Evolutionary conservation across 2,329 filamentous ascomycete species (phyloP), one percentile per base, ranked within the genome.

Genomic region (Beauveria asiatica): DNA sequence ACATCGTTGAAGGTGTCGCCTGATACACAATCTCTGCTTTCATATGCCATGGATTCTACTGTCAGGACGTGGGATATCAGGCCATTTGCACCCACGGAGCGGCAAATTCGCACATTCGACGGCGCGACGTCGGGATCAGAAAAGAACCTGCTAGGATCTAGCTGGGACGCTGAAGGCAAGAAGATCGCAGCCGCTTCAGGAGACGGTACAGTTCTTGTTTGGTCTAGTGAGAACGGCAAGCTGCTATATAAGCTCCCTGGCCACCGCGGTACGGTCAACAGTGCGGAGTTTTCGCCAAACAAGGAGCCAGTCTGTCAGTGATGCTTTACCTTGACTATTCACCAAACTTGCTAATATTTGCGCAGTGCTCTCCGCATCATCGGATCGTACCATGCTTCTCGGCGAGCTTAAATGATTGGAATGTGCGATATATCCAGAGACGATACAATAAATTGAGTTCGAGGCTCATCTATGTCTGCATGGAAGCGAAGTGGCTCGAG

Each of bases 61-160:
- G 94, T 92, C 42, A 84, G 90, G 68, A 97, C 92, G 19, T 99
- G 94, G 94, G 93, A 99, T 71, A 89, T 99, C 57, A 83, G 93
- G 66, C 93, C 94, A 0, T 99, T 97, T 75, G 93, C 94, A 7
- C 91, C 94, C 0, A 85, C 88, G 0, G 89, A 97, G 71, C 82
- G 94, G 65, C 86, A 90, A 62, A 84, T 97, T 62, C 84, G 85
- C 69, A 96, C 90, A 0, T 96, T 94, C 71, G 93, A 97, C 67
- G 94, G 94, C n/a, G 93, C 93, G 0, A 87, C 89, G 11, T 81
- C 85, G 41, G 92, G 92, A 0, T 74, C 96, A 57, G 94, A 99
- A 74, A 94, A 94, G 80, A 97, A 97, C 67, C 77, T 99, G 16
- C 84, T 96, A 62, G 84, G 88, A 59, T 92, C 91, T 17, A 95